phyloP scores from a whole-genome alignment of 2,329 filamentous ascomycete species.

The Cladophialophora psammophila region DNA sequence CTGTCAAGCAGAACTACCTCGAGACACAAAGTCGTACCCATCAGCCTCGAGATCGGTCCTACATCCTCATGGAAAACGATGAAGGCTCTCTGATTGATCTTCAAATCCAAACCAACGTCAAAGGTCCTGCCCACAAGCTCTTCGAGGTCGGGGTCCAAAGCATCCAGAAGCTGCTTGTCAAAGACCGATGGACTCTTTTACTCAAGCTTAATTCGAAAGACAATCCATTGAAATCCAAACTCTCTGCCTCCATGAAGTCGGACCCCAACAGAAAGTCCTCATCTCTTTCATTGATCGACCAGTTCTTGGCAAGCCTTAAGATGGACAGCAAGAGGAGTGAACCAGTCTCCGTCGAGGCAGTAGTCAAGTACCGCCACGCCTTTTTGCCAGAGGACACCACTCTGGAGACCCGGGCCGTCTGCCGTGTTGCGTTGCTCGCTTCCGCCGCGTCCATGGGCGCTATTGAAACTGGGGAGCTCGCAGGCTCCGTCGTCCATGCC shows the following conservation, averaged over 20 bases:
- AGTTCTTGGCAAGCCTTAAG: conserved; percentile 33
- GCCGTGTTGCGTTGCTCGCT: conserved; percentile 7
- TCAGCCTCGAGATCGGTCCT: conserved; percentile 5
- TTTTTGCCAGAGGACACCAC: conserved; percentile 25
- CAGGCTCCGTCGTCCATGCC: conserved; percentile 18
- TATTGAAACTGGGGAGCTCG: conserved; percentile 5
- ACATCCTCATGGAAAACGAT: conserved; percentile 19
- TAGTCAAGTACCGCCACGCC: conserved; percentile 28
- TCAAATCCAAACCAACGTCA: conserved; percentile 19
- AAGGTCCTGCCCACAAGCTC: conserved; percentile 19
- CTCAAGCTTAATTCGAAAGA: conserved; percentile 38
- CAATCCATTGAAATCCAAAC: conserved; percentile 26
- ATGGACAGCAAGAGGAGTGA: conserved; percentile 29
- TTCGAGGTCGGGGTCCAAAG: conserved; percentile 11
- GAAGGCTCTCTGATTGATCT: conserved; percentile 23
- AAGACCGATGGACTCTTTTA: conserved; percentile 42
- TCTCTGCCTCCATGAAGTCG: conserved; percentile 28
- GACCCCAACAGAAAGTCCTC: conserved; percentile 10
- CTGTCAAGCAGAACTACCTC: conserved; percentile 25
- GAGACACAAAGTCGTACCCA: conserved; percentile 2
- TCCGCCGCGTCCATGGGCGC: conserved; percentile 6
- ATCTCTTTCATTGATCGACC: conserved; percentile 31
- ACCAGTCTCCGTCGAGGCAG: conserved; percentile 24
- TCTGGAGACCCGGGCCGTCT: conserved; percentile 23
- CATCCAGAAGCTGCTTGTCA: conserved; percentile 11